Evolutionary conservation across 148 eudicot species (phyloP).

Genomic region (Silene uniflora): DNA sequence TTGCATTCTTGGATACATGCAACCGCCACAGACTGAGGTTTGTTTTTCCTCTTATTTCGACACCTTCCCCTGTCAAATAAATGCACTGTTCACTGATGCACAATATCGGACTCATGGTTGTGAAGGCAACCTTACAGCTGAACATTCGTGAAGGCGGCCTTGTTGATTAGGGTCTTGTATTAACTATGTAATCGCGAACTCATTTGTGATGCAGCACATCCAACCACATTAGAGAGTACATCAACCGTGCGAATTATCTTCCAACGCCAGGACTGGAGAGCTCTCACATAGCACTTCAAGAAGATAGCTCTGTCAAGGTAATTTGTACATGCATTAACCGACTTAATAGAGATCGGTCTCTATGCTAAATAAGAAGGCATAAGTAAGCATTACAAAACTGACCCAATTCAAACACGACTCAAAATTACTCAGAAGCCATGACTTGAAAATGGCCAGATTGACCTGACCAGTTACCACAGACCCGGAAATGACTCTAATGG

Average conservation of each 20-base stretch:
- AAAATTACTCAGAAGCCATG: too few species aligned
- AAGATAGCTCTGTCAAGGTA: constrained; percentile 24
- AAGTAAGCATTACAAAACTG: too few species aligned
- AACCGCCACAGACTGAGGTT: constrained; percentile 93
- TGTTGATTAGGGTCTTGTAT: background rate
- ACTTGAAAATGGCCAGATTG: too few species aligned
- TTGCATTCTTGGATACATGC: constrained; percentile 75
- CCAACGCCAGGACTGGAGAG: constrained; percentile 17
- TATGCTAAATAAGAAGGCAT: background rate
- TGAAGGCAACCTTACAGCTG: too few species aligned
- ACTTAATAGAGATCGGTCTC: background rate
- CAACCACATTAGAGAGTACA: constrained; percentile 44
- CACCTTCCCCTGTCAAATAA: too few species aligned
- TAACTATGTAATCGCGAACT: background rate
- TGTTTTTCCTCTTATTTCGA: constrained; percentile 11
- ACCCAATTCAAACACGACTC: too few species aligned
- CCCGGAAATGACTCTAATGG: too few species aligned
- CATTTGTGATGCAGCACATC: constrained; percentile 47
- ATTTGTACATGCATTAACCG: background rate
- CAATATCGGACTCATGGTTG: background rate
- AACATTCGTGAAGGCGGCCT: too few species aligned
- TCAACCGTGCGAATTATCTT: constrained; percentile 34
- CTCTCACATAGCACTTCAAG: constrained; percentile 18
- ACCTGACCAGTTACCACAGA: too few species aligned
- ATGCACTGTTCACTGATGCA: background rate